These are phyloP conservation scores for Boletales sp. DNA, from an alignment of 768 basidiomycete species.

Conservation along the genomic window DNA sequence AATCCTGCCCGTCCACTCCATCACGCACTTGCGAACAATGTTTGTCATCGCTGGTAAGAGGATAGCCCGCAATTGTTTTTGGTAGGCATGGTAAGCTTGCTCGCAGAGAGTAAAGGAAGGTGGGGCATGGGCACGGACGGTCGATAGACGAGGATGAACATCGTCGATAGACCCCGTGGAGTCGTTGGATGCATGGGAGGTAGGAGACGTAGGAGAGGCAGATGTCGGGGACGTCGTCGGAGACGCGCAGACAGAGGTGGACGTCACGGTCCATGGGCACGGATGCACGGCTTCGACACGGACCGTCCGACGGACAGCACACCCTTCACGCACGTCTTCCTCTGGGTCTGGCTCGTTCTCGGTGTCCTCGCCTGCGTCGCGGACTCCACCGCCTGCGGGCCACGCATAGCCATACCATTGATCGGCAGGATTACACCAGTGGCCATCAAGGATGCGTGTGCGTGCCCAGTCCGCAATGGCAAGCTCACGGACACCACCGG, in stretches of 20 bases:
- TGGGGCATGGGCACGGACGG: constrained; percentile 49
- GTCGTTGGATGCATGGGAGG: constrained; percentile 9
- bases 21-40: constrained; percentile 60
- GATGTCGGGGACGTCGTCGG: neutral
- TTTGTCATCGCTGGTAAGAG: constrained; percentile 66
- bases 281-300: constrained; percentile 41
- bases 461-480: constrained; percentile 74
- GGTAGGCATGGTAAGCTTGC: constrained; percentile 54
- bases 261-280: constrained; percentile 54
- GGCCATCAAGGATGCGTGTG: constrained; percentile 66
- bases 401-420: constrained; percentile 52
- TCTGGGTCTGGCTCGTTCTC: constrained; percentile 27
- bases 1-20: constrained; percentile 52
- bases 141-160: constrained; percentile 48
- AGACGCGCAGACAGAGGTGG: constrained; percentile 9
- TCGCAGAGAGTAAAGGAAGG: constrained; percentile 66
- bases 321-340: constrained; percentile 17
- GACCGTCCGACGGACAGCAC: constrained; percentile 15
- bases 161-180: constrained; percentile 8
- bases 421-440: constrained; percentile 75
- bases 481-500: constrained; percentile 45
- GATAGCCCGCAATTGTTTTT: constrained; percentile 56
- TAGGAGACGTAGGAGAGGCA: constrained; percentile 12
- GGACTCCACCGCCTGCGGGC: constrained; percentile 35
- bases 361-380: constrained; percentile 23